Conservation (phyloP, 257 asterid genomes). For the Leonotis leonurus region DNA sequence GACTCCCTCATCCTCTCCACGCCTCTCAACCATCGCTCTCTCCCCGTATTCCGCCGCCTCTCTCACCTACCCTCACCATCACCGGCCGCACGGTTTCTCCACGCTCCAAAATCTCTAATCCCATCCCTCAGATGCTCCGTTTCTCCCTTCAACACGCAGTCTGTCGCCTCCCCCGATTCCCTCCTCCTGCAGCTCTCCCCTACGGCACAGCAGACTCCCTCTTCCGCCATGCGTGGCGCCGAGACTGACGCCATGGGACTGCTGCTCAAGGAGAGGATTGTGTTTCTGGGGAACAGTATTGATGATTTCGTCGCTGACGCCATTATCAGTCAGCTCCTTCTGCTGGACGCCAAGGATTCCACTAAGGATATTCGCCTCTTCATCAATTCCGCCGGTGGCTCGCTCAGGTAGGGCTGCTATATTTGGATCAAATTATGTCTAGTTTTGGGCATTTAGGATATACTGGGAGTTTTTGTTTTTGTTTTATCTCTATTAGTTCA, state of each 20-base stretch:
- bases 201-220: slow-evolving; percentile 49
- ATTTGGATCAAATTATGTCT: neutral
- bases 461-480: neutral
- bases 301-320: slow-evolving; percentile 90
- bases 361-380: slow-evolving; percentile 81
- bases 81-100: slow-evolving; percentile 10
- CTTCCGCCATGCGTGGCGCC: slow-evolving; percentile 58
- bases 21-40: slow-evolving; percentile 30
- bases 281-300: slow-evolving; percentile 64
- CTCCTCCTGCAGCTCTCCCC: slow-evolving; percentile 34
- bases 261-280: slow-evolving; percentile 82
- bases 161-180: slow-evolving; percentile 27
- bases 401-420: slow-evolving; percentile 52
- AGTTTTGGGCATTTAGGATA: slow-evolving; percentile 9
- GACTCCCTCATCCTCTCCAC: slow-evolving; percentile 57
- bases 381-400: slow-evolving; percentile 88
- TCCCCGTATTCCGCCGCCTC: slow-evolving; percentile 20
- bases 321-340: slow-evolving; percentile 72
- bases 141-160: slow-evolving; percentile 23
- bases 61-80: slow-evolving; percentile 17
- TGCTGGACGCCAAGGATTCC: slow-evolving; percentile 84
- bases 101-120: slow-evolving; percentile 8
- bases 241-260: slow-evolving; percentile 82
- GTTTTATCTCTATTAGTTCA: neutral
- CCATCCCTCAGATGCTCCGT: slow-evolving; percentile 39